A percentile compares a stretch with the other conserved stretches of the same genome.
phyloP scores from a whole-genome alignment of 177 flowering plant species.

The Tripterygium wilfordii region DNA sequence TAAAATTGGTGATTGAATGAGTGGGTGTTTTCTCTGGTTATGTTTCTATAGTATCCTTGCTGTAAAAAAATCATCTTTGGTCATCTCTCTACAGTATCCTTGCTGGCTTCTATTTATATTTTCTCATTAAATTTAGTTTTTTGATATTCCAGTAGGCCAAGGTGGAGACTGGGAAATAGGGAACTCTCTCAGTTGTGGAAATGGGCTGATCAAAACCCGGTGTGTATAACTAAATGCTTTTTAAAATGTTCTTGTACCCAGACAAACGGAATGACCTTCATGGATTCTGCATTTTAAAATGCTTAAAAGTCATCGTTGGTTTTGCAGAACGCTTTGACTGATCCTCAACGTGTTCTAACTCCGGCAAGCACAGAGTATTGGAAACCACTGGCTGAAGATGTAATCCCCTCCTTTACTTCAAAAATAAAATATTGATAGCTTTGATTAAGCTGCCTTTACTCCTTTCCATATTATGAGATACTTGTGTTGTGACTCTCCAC shows the following conservation, averaged over 20 bases:
- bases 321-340: constrained; percentile 95
- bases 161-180: constrained; percentile 95
- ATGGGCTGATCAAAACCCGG: constrained; percentile 97
- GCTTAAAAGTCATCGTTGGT: too few species aligned
- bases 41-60: too few species aligned
- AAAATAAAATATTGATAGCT: background rate
- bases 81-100: background rate
- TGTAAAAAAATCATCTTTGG: too few species aligned
- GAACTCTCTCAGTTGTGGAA: constrained; percentile 97
- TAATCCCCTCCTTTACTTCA: constrained; percentile 24
- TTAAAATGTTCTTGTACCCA: too few species aligned
- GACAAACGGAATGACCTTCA: too few species aligned
- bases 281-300: too few species aligned
- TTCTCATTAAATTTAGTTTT: background rate
- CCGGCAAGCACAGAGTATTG: constrained; percentile 82
- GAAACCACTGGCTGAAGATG: constrained; percentile 99
- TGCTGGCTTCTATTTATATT: background rate
- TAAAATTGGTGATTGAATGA: too few species aligned
- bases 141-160: constrained; percentile 45
- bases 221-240: constrained; percentile 26
- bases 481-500: too few species aligned
- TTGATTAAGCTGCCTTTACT: background rate
- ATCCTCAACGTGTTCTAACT: constrained; percentile 80
- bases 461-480: background rate
- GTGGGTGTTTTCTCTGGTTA: too few species aligned